Base-by-base conservation (phyloP, 371 early-diverging fungal species). In the Amoeboaphelidium occidentale region DNA sequence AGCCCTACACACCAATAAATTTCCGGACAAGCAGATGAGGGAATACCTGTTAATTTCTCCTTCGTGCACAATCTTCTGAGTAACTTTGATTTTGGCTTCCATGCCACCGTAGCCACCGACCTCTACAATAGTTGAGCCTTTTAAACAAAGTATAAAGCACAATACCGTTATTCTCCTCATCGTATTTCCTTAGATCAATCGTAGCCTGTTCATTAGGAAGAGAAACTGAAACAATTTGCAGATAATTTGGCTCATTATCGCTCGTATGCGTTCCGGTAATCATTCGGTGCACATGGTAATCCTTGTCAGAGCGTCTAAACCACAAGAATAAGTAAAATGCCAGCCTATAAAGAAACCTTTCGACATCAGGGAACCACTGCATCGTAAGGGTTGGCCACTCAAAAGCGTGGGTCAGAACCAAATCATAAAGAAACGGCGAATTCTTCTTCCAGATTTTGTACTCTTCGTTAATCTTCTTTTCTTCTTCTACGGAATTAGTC, bases 331-430 rank as follows among this genome's bases (percentile, higher is more conserved):
- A 27, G 54, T 41, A 21, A 25, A 42, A 39, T 6, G 24, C n/a
- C 47, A 25, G 49, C 27, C 42, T 20, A 23, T 39, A 49, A 17
- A 28, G 28, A 28, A 69, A 79, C 84, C 71, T 58, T 59, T 84
- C 83, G 21, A 82, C 69, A 61, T 91, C 89, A 0, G 97, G 97
- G 54, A 96, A 75, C 96, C 96, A 97, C 67, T 99, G 96, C 46
- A 81, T 78, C 4, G 93, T 93, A 46, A 98, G 68, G 27, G 92
- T 81, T 1, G 98, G 97, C 97, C 97, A 99, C 51, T 91, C 84
- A 14, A 99, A 66, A 2, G 91, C 86, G 56, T 94, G 94, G 1
- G 94, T 90, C 25, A 96, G 77, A 21, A 97, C 76, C 54, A 92
- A 70, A 64, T 97, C 97, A 62, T 99, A 99, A 23, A 97, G 70